These are phyloP conservation scores for Eurotiales sp. DNA, from an alignment of 2,329 filamentous ascomycete genomes.

Conservation along the genomic window DNA sequence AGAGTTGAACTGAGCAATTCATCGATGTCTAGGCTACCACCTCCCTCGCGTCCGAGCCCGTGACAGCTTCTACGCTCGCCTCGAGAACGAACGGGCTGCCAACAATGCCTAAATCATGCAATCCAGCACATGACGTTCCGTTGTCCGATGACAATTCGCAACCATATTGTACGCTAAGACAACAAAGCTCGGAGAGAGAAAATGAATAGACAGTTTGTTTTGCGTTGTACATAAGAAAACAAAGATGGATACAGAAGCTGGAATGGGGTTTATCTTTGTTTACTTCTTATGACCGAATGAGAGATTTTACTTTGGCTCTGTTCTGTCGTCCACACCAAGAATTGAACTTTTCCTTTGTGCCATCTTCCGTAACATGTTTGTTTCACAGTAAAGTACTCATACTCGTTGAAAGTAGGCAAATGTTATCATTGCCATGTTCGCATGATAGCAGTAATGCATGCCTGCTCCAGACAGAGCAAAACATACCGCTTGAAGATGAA, in stretches of 20 bases:
- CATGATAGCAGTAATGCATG: too few species aligned
- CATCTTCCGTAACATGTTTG: too few species aligned
- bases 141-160: background rate
- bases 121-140: too few species aligned
- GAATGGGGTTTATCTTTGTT: background rate
- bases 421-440: too few species aligned
- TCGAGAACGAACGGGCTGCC: slow-evolving; percentile 58
- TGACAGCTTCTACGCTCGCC: slow-evolving; percentile 60
- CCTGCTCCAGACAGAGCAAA: too few species aligned
- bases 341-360: slow-evolving; percentile 9
- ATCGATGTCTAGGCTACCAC: slow-evolving; percentile 57
- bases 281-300: background rate
- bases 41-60: slow-evolving; percentile 61
- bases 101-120: slow-evolving; percentile 31
- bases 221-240: slow-evolving; percentile 4
- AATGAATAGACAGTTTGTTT: background rate
- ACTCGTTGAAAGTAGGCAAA: too few species aligned
- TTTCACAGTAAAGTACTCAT: too few species aligned
- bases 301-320: background rate
- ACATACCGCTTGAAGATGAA: too few species aligned
- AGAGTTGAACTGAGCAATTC: background rate
- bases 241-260: background rate
- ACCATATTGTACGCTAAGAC: slow-evolving; percentile 7
- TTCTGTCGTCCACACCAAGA: slow-evolving; percentile 5
- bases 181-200: background rate